A percentile compares a stretch with the other conserved stretches of the same genome.
Conservation (phyloP, 2,329 filamentous ascomycete genomes). For the Knufia petricola region DNA sequence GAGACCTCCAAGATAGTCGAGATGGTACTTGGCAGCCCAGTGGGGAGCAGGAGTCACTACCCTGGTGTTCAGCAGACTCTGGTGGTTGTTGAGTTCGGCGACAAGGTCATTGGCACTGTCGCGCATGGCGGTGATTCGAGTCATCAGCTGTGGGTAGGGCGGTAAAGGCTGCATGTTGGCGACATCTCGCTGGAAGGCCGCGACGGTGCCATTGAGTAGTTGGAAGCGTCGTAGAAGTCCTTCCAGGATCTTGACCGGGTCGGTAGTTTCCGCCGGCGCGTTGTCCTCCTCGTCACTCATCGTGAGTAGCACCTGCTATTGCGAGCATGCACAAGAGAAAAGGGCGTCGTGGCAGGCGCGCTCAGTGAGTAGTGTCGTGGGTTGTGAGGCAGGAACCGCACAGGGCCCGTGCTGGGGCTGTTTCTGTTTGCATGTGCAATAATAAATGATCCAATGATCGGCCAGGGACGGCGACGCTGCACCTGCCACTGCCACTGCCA, state of each 20-base stretch:
- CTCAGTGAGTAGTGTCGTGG: neutral
- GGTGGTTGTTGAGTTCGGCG: conserved; percentile 50
- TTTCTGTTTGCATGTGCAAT: too few species aligned
- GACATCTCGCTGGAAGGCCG: neutral
- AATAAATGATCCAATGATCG: too few species aligned
- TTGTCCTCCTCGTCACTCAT: neutral
- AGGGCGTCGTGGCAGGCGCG: neutral
- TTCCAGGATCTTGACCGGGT: neutral
- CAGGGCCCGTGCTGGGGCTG: too few species aligned
- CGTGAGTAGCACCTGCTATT: neutral
- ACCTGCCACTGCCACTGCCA: too few species aligned
- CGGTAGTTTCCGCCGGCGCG: neutral
- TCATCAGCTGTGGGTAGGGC: neutral
- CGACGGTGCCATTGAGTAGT: neutral
- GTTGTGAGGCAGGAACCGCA: neutral
- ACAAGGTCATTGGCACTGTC: neutral
- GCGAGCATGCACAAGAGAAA: neutral
- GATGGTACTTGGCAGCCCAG: conserved; percentile 61
- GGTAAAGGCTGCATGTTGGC: neutral
- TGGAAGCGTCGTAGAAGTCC: neutral
- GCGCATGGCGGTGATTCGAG: neutral
- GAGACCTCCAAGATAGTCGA: conserved; percentile 56
- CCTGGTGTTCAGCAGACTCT: conserved; percentile 57
- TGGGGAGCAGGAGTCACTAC: conserved; percentile 68
- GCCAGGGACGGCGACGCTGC: too few species aligned